Base-by-base conservation (phyloP, 1,139 yeast species). In the Nematodospora anomalae region DNA sequence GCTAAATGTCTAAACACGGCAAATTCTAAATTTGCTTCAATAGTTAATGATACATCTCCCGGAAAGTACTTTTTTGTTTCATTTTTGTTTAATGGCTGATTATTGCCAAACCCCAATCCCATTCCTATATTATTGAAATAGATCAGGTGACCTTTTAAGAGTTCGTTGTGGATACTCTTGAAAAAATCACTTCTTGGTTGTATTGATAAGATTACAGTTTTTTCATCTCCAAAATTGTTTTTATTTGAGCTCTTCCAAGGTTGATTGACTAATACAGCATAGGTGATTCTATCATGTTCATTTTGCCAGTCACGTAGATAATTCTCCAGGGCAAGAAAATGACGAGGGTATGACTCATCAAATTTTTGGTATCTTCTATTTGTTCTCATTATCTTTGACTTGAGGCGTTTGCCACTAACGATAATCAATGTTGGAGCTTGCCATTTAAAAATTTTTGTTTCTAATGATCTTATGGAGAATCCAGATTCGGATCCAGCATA, bases 361-460 rank as follows among this genome's bases (percentile, higher is more conserved):
- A 83, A 83, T 23, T 63, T 60, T 23, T 65, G 65, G 49, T 76
- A 80, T 28, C 83, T 54, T 42, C 69, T 71, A 45, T 76, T 76
- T 18, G 67, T 57, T 2, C 58, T 55, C 1, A 54, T 51, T 4
- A 74, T 65, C 42, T 73, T 66, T n/a, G 56, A 38, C 35, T 54
- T 56, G 22, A 83, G 58, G 29, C 80, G 53, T 47, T 68, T 73
- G 0, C 97, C 97, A 4, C 79, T 74, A 1, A 90, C 70, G 0
- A 90, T 45, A 9, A 90, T 47, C 2, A 88, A 55, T 0, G 96
- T 79, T 0, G 96, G 96, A 0, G 96, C 95, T 47, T 77, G 80
- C 96, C 97, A 90, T 53, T 88, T 87, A 64, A 87, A 82, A 0
- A 83, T 86, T 47, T 83, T 87, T 44, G 83, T 76, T 58, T 90